Percentiles rank a stretch among this genome's conserved stretches.
Conservation (phyloP, 2,329 filamentous ascomycete species). For the Westerdykella ornata region DNA sequence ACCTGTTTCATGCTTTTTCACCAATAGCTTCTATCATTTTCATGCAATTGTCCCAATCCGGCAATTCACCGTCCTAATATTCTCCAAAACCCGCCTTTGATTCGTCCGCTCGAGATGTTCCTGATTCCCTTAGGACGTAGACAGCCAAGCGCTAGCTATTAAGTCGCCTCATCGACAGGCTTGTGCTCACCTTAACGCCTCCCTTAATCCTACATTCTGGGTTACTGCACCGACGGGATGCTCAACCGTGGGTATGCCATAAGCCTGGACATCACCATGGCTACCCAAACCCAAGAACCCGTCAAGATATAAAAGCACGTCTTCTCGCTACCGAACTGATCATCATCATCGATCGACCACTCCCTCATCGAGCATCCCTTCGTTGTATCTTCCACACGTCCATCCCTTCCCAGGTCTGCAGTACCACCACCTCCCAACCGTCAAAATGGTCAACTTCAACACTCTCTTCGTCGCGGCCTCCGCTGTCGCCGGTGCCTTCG, state of each 20-base stretch:
- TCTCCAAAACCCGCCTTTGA: not conserved
- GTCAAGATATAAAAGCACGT: not conserved
- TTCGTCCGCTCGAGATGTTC: not conserved
- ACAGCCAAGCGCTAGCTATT: not conserved
- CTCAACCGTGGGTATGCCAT: not conserved
- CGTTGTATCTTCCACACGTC: not conserved
- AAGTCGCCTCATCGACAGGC: slow-evolving; percentile 10
- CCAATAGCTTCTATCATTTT: not conserved
- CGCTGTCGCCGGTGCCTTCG: slow-evolving; percentile 30
- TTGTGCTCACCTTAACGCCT: not conserved
- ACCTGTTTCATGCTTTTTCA: not conserved
- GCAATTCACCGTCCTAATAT: not conserved
- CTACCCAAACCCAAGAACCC: not conserved
- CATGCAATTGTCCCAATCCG: not conserved
- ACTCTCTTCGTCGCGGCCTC: slow-evolving; percentile 36
- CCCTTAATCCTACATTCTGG: not conserved
- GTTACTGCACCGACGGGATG: slow-evolving; percentile 1
- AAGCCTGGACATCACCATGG: not conserved
- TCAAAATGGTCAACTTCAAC: slow-evolving; percentile 40
- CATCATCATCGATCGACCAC: not conserved
- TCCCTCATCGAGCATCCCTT: not conserved
- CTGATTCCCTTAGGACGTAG: not conserved
- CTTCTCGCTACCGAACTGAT: not conserved
- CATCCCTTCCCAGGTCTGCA: too few species aligned
- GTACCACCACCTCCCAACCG: not conserved